Base-by-base conservation (phyloP, 2,329 filamentous ascomycete species). In the Alternaria gansuensis region DNA sequence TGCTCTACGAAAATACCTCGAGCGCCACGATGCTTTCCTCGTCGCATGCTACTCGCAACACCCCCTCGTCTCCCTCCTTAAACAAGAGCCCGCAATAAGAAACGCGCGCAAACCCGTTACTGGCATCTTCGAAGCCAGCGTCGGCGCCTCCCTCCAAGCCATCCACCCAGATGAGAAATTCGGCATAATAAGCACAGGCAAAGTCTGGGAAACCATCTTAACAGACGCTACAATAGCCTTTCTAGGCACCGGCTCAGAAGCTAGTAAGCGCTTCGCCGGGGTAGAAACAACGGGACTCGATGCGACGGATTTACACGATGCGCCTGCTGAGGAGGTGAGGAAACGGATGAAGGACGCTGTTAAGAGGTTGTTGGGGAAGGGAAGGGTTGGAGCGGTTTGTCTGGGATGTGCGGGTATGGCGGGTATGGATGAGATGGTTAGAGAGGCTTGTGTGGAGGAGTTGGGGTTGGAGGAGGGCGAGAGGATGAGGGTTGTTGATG, bases 381-480 rank as follows among this genome's bases (percentile, higher is more conserved):
- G 83, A 0, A 80, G 82, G 3, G 85, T 93, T 0, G 81, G 82
- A 4, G 90, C 88, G 24, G 86, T 97, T 7, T 90, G 92, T 70
- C 84, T 97, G 81, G 93, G 93, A 0, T 97, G 93, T 75, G 93
- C 91, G 3, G 93, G 93, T 0, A 97, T 97, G 93, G 88, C 89
- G 1, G 93, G 93, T 0, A 84, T 97, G 78, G 90, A 95, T 68
- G 82, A 87, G 39, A 89, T 89, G 58, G 92, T 97, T 37, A 84
- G 89, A 33, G 83, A 85, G 41, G 89, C 89, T 0, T 90, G 90
- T 34, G 70, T 85, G 0, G 87, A 90, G 57, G 82, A 85, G 49
- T 82, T 89, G 55, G 90, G 90, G 1, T 75, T 82, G n/a, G 78
- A 83, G 10, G 81, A 82, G 44, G 90, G 85, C 0, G 77, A 81